Conservation (phyloP, 148 eudicot species). For the Vaccinium corymbosum region DNA sequence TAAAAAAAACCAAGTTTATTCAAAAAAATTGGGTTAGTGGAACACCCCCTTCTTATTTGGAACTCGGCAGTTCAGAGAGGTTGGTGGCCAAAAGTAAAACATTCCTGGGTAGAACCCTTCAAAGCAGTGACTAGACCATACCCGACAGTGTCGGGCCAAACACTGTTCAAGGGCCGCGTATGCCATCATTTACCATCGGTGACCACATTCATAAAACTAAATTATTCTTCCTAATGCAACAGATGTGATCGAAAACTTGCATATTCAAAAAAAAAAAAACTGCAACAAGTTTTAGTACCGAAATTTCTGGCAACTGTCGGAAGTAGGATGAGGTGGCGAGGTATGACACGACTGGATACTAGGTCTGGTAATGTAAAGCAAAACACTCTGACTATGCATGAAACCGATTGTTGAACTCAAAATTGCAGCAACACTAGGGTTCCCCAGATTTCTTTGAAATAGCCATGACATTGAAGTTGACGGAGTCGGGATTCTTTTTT, state of each 20-base stretch:
- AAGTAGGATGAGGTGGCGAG: not conserved
- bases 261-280: not conserved
- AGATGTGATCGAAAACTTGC: not conserved
- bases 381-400: not conserved
- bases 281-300: not conserved
- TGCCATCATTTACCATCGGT: not conserved
- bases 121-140: not conserved
- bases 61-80: not conserved
- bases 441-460: constrained; percentile 53
- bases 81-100: not conserved
- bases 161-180: not conserved
- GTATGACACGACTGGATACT: not conserved
- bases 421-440: constrained; percentile 5
- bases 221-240: not conserved
- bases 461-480: constrained; percentile 89
- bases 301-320: not conserved
- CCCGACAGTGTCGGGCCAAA: not conserved
- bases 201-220: not conserved
- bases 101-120: not conserved
- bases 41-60: too few species aligned
- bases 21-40: too few species aligned
- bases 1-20: too few species aligned
- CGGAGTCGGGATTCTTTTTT: constrained; percentile 65
- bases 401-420: constrained; percentile 2
- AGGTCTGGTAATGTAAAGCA: not conserved